Base-by-base conservation (phyloP, 371 early-diverging fungal genomes). In the Paraphysoderma sedebokerense region DNA sequence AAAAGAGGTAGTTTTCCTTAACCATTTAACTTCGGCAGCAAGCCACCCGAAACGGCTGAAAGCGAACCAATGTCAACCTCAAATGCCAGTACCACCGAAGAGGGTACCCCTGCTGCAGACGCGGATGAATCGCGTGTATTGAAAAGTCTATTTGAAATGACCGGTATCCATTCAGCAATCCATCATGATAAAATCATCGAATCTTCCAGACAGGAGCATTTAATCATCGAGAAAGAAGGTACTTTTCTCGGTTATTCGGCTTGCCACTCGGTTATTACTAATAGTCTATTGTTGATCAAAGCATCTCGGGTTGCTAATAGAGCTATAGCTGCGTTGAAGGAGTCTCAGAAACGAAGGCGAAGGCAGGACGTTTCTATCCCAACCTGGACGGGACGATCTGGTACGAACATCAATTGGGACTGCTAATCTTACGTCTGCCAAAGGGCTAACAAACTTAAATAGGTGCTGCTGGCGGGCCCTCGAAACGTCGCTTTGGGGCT, bases 101-200 rank as follows among this genome's bases (percentile, higher is more conserved):
- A 38, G 30, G 1, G 13, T 22, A 29, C 9, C 6, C 1, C 23
- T 20, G 42, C 1, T 9, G 17, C 20, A 5, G 33, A 44, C 11
- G 36, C 9, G 11, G 63, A 57, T 20, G 79, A 82, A 35, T 66
- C 70, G 34, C 63, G 72, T 26, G 76, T 91, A 3, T 59, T 91
- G 15, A 51, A 70, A 9, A 75, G 73, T 20, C 55, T 91, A 27
- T 85, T 88, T 54, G 72, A 81, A 57, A 78, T 76, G 61, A 75
- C 82, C 0, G 87, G 87, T 0, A 74, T 91, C 17, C 86, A 87
- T 49, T 79, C 85, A 40, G 89, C 85, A 0, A 54, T 91, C 20
- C 64, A 83, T 41, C 92, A 93, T 53, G 95, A 93, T 51, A 75
- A 70, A 20, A 84, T 92, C 37, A 70, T 90, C 60, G 76, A 78